These are phyloP conservation scores for Mycena pura DNA, from an alignment of 768 basidiomycete species.

Conservation along the genomic window DNA sequence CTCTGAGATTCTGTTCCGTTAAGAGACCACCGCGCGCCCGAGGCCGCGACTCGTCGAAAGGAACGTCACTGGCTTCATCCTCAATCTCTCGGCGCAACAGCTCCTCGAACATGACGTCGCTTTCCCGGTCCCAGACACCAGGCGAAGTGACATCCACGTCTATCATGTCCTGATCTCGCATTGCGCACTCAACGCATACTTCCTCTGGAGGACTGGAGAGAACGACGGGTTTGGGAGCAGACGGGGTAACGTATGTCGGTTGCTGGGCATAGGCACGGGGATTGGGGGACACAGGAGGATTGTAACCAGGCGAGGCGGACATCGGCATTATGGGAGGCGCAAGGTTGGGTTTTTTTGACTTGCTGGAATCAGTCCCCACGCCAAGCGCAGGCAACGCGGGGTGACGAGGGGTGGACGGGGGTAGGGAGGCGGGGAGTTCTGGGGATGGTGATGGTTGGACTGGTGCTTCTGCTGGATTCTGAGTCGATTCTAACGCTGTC, in stretches of 20 bases:
- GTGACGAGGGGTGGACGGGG: conserved; percentile 53
- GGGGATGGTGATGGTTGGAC: conserved; percentile 32
- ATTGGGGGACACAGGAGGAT: conserved; percentile 69
- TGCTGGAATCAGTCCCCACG: conserved; percentile 35
- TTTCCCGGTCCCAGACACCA: conserved; percentile 91
- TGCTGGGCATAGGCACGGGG: conserved; percentile 65
- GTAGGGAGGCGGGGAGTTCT: conserved; percentile 39
- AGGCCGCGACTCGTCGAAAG: conserved; percentile 63
- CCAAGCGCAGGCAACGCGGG: conserved; percentile 48
- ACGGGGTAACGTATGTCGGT: conserved; percentile 40
- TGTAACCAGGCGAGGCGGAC: conserved; percentile 64
- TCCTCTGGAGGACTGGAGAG: conserved; percentile 62
- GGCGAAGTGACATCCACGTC: conserved; percentile 89
- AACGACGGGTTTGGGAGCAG: conserved; percentile 51
- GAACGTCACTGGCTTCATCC: conserved; percentile 61
- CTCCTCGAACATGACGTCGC: conserved; percentile 84
- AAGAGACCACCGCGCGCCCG: conserved; percentile 70
- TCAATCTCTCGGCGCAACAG: conserved; percentile 74
- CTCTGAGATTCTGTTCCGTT: conserved; percentile 77
- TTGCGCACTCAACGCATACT: conserved; percentile 94
- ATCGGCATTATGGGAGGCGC: conserved; percentile 61
- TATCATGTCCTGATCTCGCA: conserved; percentile 98
- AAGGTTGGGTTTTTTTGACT: conserved; percentile 38
- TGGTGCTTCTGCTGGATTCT: conserved; percentile 29
- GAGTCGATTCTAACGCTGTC: conserved; percentile 35